Evolutionary conservation across 2,329 filamentous ascomycete genomes (phyloP).

Genomic region (Drechslerella coelobrocha): DNA sequence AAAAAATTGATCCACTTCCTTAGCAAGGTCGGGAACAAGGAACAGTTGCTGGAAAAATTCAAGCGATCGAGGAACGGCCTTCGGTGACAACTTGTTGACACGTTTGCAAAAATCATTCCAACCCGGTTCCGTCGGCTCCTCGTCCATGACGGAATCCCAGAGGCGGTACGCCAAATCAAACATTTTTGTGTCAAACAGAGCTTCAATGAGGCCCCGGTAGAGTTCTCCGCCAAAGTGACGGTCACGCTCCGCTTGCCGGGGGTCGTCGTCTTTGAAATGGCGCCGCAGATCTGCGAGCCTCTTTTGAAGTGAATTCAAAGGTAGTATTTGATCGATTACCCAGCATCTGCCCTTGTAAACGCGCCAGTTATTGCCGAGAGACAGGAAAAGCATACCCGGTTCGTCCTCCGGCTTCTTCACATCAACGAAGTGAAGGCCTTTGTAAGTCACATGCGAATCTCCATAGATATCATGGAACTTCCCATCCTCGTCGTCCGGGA

Average conservation of each 20-base stretch:
- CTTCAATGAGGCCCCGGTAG: neutral
- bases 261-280: neutral
- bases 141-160: neutral
- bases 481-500: too few relatives aligned
- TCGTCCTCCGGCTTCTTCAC: too few relatives aligned
- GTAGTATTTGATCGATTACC: neutral
- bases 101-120: neutral
- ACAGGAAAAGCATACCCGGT: too few relatives aligned
- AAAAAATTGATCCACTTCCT: too few relatives aligned
- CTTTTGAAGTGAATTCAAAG: neutral
- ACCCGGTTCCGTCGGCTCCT: neutral
- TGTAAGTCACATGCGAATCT: too few relatives aligned
- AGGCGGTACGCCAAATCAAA: neutral
- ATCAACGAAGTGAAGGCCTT: too few relatives aligned
- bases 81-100: neutral
- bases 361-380: neutral
- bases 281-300: neutral
- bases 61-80: neutral
- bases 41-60: too few relatives aligned
- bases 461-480: too few relatives aligned
- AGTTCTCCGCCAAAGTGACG: neutral
- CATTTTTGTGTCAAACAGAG: neutral
- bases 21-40: too few relatives aligned
- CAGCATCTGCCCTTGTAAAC: neutral
- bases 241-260: neutral